phyloP scores from a whole-genome alignment of 2,329 filamentous ascomycete genomes.

The Aureobasidium sp. region DNA sequence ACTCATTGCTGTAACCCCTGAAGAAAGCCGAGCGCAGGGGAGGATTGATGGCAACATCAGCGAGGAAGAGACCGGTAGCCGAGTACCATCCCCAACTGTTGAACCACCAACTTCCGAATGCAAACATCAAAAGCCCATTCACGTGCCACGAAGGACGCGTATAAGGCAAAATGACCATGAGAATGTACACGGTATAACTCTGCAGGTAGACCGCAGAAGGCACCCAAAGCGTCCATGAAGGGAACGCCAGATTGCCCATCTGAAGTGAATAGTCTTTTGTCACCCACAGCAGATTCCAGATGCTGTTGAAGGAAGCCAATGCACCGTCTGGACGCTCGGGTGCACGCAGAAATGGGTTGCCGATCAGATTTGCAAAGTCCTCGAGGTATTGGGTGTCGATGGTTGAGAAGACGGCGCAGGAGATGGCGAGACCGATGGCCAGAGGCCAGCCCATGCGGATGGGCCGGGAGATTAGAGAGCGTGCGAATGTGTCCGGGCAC shows the following conservation, averaged over 20 bases:
- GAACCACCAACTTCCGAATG: slow-evolving; percentile 42
- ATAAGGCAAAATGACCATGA: slow-evolving; percentile 40
- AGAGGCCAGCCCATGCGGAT: slow-evolving; percentile 39
- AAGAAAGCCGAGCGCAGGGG: slow-evolving; percentile 29
- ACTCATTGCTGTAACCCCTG: slow-evolving; percentile 20
- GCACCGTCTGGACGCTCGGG: not conserved
- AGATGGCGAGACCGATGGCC: slow-evolving; percentile 35
- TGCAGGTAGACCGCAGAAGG: slow-evolving; percentile 39
- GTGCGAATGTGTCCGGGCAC: slow-evolving; percentile 31
- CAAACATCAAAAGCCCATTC: slow-evolving; percentile 34
- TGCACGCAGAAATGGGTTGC: not conserved
- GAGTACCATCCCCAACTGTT: slow-evolving; percentile 44
- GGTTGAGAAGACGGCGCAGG: slow-evolving; percentile 31
- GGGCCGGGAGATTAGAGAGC: slow-evolving; percentile 37
- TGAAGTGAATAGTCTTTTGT: slow-evolving; percentile 32
- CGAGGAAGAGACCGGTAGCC: slow-evolving; percentile 35
- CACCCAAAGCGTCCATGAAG: slow-evolving; percentile 40
- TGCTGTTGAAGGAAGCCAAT: slow-evolving; percentile 34
- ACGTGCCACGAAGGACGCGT: slow-evolving; percentile 36
- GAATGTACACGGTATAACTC: slow-evolving; percentile 42
- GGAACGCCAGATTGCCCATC: slow-evolving; percentile 36
- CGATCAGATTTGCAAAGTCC: not conserved
- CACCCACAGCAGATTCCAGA: slow-evolving; percentile 42
- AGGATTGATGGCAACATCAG: slow-evolving; percentile 39
- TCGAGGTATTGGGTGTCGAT: slow-evolving; percentile 30